Evolutionary conservation across 1,284 basidiomycete genomes (phyloP), one percentile per base, ranked within the genome.

Genomic region (Ustilago esculenta): DNA sequence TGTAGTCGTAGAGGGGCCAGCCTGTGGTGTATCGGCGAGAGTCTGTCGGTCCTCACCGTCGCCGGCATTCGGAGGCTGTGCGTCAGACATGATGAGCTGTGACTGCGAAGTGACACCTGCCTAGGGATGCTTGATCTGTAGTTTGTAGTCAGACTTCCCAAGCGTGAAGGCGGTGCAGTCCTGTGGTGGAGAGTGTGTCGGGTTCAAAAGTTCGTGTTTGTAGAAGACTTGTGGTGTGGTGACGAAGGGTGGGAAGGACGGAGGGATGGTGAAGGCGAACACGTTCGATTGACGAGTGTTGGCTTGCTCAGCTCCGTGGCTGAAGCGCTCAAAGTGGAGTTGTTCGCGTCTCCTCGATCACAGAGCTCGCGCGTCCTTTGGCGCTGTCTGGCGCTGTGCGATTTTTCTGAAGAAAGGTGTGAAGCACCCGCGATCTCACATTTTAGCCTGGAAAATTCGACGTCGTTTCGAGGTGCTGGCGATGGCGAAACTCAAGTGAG

Each of bases 311-410:
- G 48, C 12, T 45, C 21, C 47, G 42, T 58, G 56, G 48, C 37
- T 50, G 36, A 47, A 51, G 44, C 44, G 34, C 41, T 24, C 14
- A 50, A 55, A 63, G 59, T 63, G 52, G 59, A 55, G 59, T 50
- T 51, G 36, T 32, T 51, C 21, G 49, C 49, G 32, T 25, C 8
- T 8, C 10, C 30, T 58, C 63, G 55, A 59, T 66, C 63, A 65
- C 61, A 65, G 25, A 40, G 50, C 55, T 59, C 63, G 47, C 63
- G 55, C 63, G 55, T 59, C 56, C 53, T 43, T 37, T 34, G 30
- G 40, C 32, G 43, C n/a, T 14, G 39, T 23, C 30, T 9, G 14
- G 18, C 20, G 10, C 17, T 9, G 30, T 25, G 42, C 21, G 3
- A 17, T 36, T 23, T 47, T 55, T 53, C 27, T 14, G 11, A 21